Evolutionary conservation across 169 alveolate genomes (phyloP).

Genomic region (Babesia divergens): DNA sequence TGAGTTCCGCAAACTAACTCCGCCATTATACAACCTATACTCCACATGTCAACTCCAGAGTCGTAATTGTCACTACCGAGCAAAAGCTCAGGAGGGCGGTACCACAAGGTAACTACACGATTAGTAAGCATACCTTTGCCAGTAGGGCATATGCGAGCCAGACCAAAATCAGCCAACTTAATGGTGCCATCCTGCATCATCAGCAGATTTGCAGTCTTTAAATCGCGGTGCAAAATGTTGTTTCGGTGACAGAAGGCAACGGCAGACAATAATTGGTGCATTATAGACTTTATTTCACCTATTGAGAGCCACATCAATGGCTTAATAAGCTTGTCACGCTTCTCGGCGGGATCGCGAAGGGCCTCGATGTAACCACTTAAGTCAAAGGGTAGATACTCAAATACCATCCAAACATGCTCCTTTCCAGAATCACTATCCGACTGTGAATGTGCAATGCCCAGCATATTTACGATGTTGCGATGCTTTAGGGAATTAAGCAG

Average conservation of each 20-base stretch:
- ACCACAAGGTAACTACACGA: slow-evolving; percentile 95
- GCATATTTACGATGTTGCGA: slow-evolving; percentile 75
- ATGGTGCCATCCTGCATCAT: slow-evolving; percentile 88
- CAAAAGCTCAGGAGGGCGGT: slow-evolving; percentile 95
- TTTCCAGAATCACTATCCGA: slow-evolving; percentile 45
- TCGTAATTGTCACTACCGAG: slow-evolving; percentile 88
- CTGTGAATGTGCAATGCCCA: slow-evolving; percentile 78
- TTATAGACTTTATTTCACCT: slow-evolving; percentile 80
- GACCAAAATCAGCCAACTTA: slow-evolving; percentile 95
- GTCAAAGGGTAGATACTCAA: slow-evolving; percentile 83
- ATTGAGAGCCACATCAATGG: slow-evolving; percentile 68
- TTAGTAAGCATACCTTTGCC: slow-evolving; percentile 84
- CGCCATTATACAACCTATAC: slow-evolving; percentile 94
- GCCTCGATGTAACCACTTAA: slow-evolving; percentile 82
- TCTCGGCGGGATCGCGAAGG: slow-evolving; percentile 58
- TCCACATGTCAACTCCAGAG: slow-evolving; percentile 92
- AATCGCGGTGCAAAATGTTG: slow-evolving; percentile 85
- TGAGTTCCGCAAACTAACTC: slow-evolving; percentile 88
- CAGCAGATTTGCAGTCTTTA: slow-evolving; percentile 88
- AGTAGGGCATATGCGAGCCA: slow-evolving; percentile 83
- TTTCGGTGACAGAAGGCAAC: slow-evolving; percentile 84
- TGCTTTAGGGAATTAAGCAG: slow-evolving; percentile 79
- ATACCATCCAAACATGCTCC: slow-evolving; percentile 81
- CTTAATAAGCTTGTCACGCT: slow-evolving; percentile 63
- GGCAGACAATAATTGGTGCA: slow-evolving; percentile 81